These are phyloP conservation scores for Casuarina cunninghamiana DNA, from an alignment of 306 rosid genomes.

Conservation along the genomic window DNA sequence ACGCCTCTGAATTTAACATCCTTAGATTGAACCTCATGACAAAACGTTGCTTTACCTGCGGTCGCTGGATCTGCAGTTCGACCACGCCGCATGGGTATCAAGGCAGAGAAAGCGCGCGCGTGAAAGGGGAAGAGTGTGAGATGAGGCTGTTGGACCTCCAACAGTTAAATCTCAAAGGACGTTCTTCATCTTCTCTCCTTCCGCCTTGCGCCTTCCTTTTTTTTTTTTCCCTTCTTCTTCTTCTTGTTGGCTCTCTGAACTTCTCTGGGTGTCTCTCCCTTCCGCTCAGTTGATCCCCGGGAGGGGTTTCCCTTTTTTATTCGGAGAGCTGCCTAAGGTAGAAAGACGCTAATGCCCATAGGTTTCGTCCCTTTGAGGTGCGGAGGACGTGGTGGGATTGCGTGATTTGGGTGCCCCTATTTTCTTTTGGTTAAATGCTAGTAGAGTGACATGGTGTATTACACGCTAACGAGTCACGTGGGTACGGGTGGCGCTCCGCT, in stretches of 20 bases:
- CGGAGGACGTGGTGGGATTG: neutral
- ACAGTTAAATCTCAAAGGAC: neutral
- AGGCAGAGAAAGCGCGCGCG: neutral
- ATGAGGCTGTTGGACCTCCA: neutral
- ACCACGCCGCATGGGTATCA: slow-evolving; percentile 60
- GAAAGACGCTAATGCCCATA: slow-evolving; percentile 6
- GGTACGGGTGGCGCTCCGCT: neutral
- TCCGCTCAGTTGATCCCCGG: slow-evolving; percentile 6
- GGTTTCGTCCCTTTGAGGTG: neutral
- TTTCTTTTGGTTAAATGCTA: neutral
- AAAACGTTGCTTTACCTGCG: neutral
- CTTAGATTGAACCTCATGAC: slow-evolving; percentile 10
- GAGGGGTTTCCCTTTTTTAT: slow-evolving; percentile 1
- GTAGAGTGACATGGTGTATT: neutral
- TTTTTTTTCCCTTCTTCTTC: neutral
- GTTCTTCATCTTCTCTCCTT: neutral
- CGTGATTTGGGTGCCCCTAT: neutral
- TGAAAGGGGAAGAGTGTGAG: neutral
- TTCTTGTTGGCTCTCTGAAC: slow-evolving; percentile 20
- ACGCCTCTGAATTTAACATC: slow-evolving; percentile 80
- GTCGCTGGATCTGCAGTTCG: slow-evolving; percentile 35
- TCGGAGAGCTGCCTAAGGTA: neutral
- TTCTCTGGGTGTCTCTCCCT: neutral
- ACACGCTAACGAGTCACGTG: neutral
- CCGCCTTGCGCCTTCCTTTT: neutral